Base-by-base conservation (phyloP, 768 basidiomycete species). In the Psilocybe tampanensis region DNA sequence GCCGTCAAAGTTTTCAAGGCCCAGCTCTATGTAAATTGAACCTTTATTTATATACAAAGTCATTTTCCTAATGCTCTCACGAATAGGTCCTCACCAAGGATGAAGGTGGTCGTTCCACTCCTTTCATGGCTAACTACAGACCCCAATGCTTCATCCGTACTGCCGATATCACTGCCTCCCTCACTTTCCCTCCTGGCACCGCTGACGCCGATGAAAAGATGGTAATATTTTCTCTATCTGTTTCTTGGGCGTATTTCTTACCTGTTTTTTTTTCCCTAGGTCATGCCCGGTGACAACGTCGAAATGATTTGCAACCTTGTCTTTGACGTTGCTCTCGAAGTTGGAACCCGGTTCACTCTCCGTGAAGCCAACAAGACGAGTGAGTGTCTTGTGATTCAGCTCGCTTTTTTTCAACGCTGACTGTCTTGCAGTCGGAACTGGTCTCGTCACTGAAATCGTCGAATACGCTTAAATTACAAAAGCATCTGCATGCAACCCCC, bases 221-320 rank as follows among this genome's bases (percentile, higher is more conserved):
- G 89, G 94, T 88, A 23, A 11, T 48, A 21, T 5, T 18, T 26
- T 22, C 36, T 22, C 3, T 22, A 5, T 18, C 47, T 54, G 59
- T 45, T 52, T 52, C 45, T 8, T 52, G 22, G 24, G 32, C 29
- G 2, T 17, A 9, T 8, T 1, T 55, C 39, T 60, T 45, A 52
- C 36, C 39, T 8, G 48, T 48, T 58, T 45, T 9, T 39, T 8
- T 50, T 48, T 58, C 34, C 21, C 44, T 64, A 91, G 87, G 87
- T 98, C 64, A 95, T 97, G 93, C 96, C 96, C 47, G 96, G 96
- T 59, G 96, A 98, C 77, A 96, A 96, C 66, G 88, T 98, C 52
- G 95, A 97, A 75, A 88, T 98, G 80, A 80, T 92, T 53, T 93
- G 92, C 69, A 78, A 83, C 23, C 82, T 98, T 34, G 81, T 88